These are phyloP conservation scores for Punica granatum DNA, from an alignment of 345 rosid genomes.

Conservation along the genomic window DNA sequence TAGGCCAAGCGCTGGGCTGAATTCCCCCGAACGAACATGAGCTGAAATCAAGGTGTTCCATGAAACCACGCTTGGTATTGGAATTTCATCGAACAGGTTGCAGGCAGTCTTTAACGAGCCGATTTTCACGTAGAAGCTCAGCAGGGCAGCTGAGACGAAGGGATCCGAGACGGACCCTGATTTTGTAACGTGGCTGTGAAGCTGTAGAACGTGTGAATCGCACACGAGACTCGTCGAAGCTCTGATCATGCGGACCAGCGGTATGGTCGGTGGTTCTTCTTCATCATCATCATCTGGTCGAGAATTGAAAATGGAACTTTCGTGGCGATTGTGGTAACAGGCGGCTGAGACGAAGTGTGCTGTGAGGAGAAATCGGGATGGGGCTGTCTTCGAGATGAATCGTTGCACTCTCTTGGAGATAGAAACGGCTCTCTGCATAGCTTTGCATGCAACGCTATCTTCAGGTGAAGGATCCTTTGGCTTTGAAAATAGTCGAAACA, in stretches of 20 bases:
- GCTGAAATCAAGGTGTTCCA: slow-evolving; percentile 75
- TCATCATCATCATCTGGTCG: too few species aligned
- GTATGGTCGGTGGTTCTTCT: background rate
- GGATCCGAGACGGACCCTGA: slow-evolving; percentile 53
- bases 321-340: too few species aligned
- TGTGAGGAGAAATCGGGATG: too few species aligned
- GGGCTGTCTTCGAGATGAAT: too few species aligned
- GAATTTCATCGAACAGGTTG: slow-evolving; percentile 65
- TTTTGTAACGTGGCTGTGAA: slow-evolving; percentile 44
- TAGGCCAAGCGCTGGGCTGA: slow-evolving; percentile 36
- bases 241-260: slow-evolving; percentile 44
- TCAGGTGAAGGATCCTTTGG: too few species aligned
- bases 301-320: too few species aligned
- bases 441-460: too few species aligned
- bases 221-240: slow-evolving; percentile 39
- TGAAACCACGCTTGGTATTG: slow-evolving; percentile 56
- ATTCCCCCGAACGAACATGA: slow-evolving; percentile 42
- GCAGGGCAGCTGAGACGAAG: slow-evolving; percentile 46
- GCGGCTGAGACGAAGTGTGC: too few species aligned
- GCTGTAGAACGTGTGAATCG: slow-evolving; percentile 44
- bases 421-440: too few species aligned
- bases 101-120: slow-evolving; percentile 34
- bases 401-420: too few species aligned
- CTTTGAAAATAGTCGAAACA: too few species aligned
- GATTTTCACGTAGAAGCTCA: slow-evolving; percentile 30